Evolutionary conservation across 2,329 filamentous ascomycete genomes (phyloP).

Genomic region (Penicillium paneum): DNA sequence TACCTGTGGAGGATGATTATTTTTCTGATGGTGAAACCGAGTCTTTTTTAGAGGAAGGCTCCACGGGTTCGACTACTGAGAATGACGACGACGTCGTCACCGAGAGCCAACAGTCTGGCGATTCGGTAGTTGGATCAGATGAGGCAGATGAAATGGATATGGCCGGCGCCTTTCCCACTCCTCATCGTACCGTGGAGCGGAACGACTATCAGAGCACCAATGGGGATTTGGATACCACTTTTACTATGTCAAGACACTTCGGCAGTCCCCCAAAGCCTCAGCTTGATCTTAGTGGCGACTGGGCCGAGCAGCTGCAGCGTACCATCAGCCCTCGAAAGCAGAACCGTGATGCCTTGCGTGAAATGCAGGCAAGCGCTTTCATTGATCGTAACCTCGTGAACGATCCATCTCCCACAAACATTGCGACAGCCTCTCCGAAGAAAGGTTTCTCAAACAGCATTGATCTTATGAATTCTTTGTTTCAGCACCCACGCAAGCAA

Average conservation of each 20-base stretch:
- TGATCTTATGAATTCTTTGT: conserved; percentile 93
- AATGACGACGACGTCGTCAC: conserved; percentile 53
- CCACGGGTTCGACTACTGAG: conserved; percentile 72
- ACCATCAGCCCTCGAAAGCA: conserved; percentile 94
- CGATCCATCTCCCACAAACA: conserved; percentile 34
- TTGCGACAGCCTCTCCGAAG: conserved; percentile 32
- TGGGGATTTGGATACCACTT: conserved; percentile 49
- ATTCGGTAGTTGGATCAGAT: conserved; percentile 62
- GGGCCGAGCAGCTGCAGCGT: conserved; percentile 89
- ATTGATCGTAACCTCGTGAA: conserved; percentile 43
- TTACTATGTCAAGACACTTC: conserved; percentile 31
- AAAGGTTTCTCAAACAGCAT: conserved; percentile 81
- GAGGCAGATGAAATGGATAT: conserved; percentile 75
- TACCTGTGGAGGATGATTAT: conserved; percentile 54
- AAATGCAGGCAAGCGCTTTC: conserved; percentile 60
- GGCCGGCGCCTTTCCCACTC: conserved; percentile 72
- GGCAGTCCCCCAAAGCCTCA: conserved; percentile 54
- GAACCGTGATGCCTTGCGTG: conserved; percentile 70
- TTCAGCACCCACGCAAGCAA: conserved; percentile 61
- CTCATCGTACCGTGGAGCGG: conserved; percentile 74
- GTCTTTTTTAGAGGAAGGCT: conserved; percentile 94
- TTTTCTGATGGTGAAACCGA: conserved; percentile 43
- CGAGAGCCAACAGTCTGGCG: conserved; percentile 55
- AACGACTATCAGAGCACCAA: conserved; percentile 50
- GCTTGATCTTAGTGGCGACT: conserved; percentile 69